Evolutionary conservation across 1,139 yeast species (phyloP), one percentile per base, ranked within the genome.

Genomic region (Yamadazyma friedrichii): DNA sequence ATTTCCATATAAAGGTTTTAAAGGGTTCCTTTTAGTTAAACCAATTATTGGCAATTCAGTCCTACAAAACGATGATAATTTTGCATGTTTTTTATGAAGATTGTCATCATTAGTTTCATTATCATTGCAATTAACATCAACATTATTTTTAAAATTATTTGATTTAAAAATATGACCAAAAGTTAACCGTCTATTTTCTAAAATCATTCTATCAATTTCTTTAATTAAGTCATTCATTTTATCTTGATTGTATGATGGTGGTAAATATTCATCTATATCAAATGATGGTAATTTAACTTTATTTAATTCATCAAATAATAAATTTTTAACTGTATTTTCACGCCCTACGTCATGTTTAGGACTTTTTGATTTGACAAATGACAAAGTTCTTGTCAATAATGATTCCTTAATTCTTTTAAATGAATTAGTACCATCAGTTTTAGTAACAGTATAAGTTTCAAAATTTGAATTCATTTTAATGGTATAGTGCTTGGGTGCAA

Each of bases 1-100:
- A 55, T 97, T 91, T 63, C 87, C 80, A 45, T 76, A 76, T 54
- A 67, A 82, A 49, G 76, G 70, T 45, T 41, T 16, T 30, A 31
- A 31, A 9, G 20, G 33, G 9, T 3, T 4, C 15, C 33, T 31
- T 15, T 31, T 31, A 16, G n/a, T 15, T 31, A 16, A 16, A 17
- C 9, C 20, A 15, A 16, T 31, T 5, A 29, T 6, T n/a, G 30
- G 30, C 8, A 12, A 27, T n/a, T 26, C 28, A 8, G 12, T 26
- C 9, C 9, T 26, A 10, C 9, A 4, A 26, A 26, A 26, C 5
- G 24, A 6, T 27, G 13, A 10, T 27, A 27, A 10, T 27, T 12
- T 27, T 27, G n/a, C 6, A 27, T 20, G 24, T 6, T n/a, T n/a
- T n/a, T 20, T 20, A 27, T 27, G 9, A 27, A 27, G n/a, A 6